These are phyloP conservation scores for Phyllosticta ampelicida DNA, from an alignment of 2,329 filamentous ascomycete species.

Conservation along the genomic window DNA sequence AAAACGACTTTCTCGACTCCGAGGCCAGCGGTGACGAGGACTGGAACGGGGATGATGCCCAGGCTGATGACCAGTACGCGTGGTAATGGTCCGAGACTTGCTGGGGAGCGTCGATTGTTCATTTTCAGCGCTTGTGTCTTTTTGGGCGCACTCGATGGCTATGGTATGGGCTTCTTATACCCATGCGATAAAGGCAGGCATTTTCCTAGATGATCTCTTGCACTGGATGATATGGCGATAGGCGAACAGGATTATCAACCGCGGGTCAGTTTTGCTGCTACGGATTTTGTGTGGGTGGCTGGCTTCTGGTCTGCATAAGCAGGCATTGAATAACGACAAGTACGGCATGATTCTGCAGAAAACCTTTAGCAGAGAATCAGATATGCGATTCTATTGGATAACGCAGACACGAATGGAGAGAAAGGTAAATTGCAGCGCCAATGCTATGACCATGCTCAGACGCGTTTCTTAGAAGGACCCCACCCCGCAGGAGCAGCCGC, in stretches of 20 bases:
- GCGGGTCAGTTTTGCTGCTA: not conserved
- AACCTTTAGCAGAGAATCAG: not conserved
- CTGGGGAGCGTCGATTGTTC: not conserved
- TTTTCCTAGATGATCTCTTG: not conserved
- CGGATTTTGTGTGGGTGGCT: not conserved
- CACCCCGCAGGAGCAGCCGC: not conserved
- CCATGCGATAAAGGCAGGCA: not conserved
- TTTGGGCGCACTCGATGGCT: not conserved
- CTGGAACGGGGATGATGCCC: slow-evolving; percentile 44
- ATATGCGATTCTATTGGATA: not conserved
- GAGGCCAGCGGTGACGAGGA: slow-evolving; percentile 49
- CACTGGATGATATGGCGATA: not conserved
- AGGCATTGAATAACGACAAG: too few relatives aligned
- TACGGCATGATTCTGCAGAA: too few relatives aligned
- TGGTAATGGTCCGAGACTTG: slow-evolving; percentile 17
- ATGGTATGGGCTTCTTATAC: not conserved
- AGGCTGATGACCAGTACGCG: slow-evolving; percentile 28
- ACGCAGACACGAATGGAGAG: not conserved
- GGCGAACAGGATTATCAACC: not conserved
- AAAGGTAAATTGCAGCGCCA: not conserved
- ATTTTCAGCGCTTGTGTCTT: not conserved
- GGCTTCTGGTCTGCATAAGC: too few relatives aligned
- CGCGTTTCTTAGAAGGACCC: slow-evolving; percentile 4
- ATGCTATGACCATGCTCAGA: slow-evolving; percentile 6
- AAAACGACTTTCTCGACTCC: slow-evolving; percentile 60